phyloP scores from a whole-genome alignment of 352 stramenopile genomes.

The Globisporangium okanoganense region DNA sequence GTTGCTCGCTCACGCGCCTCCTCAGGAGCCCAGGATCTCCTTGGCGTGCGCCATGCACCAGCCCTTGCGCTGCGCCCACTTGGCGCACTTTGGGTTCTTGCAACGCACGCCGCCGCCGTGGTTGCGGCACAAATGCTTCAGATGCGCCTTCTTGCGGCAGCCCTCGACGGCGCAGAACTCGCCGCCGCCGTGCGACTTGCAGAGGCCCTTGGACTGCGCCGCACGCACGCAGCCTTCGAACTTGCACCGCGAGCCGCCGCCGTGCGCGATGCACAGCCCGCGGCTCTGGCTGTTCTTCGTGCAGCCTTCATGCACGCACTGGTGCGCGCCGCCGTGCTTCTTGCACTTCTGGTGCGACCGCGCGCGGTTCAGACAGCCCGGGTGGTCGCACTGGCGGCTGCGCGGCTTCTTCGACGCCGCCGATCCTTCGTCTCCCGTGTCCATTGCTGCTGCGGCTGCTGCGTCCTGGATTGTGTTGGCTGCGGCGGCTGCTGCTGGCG shows the following conservation, averaged over 20 bases:
- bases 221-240: slow-evolving; percentile 73
- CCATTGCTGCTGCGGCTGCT: slow-evolving; percentile 4
- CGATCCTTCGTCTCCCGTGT: slow-evolving; percentile 10
- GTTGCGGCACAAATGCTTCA: slow-evolving; percentile 84
- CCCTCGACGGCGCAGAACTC: slow-evolving; percentile 80
- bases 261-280: slow-evolving; percentile 81
- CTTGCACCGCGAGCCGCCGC: slow-evolving; percentile 76
- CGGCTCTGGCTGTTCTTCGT: slow-evolving; percentile 87
- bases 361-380: slow-evolving; percentile 72
- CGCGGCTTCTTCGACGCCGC: slow-evolving; percentile 32
- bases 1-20: background rate
- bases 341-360: slow-evolving; percentile 88
- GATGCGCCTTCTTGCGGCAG: slow-evolving; percentile 83
- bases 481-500: background rate
- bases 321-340: slow-evolving; percentile 84
- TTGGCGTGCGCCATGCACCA: slow-evolving; percentile 90
- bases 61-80: slow-evolving; percentile 85
- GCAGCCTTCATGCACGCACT: slow-evolving; percentile 81
- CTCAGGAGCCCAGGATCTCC: slow-evolving; percentile 48
- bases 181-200: slow-evolving; percentile 80
- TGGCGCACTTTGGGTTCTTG: slow-evolving; percentile 74
- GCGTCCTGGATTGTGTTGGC: slow-evolving; percentile 5
- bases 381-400: slow-evolving; percentile 65
- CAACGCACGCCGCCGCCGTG: slow-evolving; percentile 82
- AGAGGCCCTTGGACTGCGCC: slow-evolving; percentile 83